Evolutionary conservation across 257 asterid genomes (phyloP).

Genomic region (Solanum medicagineum): DNA sequence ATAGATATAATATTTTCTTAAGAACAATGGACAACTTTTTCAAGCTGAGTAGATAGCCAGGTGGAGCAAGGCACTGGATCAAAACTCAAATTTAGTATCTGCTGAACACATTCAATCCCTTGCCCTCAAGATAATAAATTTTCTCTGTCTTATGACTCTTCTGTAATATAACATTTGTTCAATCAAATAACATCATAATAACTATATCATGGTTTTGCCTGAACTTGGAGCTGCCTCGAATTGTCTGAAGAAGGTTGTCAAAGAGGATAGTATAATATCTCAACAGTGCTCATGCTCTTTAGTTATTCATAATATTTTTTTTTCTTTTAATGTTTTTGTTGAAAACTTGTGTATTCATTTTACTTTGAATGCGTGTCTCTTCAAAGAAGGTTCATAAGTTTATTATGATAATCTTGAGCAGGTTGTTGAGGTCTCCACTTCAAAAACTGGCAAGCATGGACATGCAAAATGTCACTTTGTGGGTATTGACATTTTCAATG

Average conservation of each 20-base stretch:
- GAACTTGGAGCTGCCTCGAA: neutral
- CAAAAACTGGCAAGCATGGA: slow-evolving; percentile 52
- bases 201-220: neutral
- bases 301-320: neutral
- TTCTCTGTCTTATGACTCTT: neutral
- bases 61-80: neutral
- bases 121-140: neutral
- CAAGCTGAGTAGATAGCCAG: neutral
- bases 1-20: neutral
- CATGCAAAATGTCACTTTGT: slow-evolving; percentile 50
- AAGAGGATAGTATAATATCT: neutral
- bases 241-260: neutral
- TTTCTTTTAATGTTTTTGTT: neutral
- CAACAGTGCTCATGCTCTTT: too few species aligned
- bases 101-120: neutral
- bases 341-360: neutral
- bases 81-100: neutral
- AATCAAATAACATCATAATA: neutral
- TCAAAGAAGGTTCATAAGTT: neutral
- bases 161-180: neutral
- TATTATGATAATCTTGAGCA: neutral
- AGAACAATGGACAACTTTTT: neutral
- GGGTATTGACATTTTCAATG: slow-evolving; percentile 38
- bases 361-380: neutral
- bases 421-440: slow-evolving; percentile 56